These are phyloP conservation scores for Triticum aestivum DNA, from an alignment of 176 grass and related monocot genomes.

Conservation along the genomic window IWGSC_CS_RefSeq_v2.1 NC_057809.1:17079949-17080448, in stretches of 20 bases:
- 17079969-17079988: constrained; percentile 80
- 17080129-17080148: constrained; percentile 56
- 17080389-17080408: constrained; percentile 49
- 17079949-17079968: constrained; percentile 77
- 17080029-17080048: neutral
- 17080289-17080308: constrained; percentile 83
- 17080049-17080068: constrained; percentile 48
- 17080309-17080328: constrained; percentile 56
- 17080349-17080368: constrained; percentile 52
- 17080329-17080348: constrained; percentile 86
- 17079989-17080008: constrained; percentile 63
- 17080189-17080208: constrained; percentile 72
- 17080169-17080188: constrained; percentile 30
- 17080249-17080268: constrained; percentile 91
- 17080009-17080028: constrained; percentile 5
- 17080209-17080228: constrained; percentile 81
- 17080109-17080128: constrained; percentile 36
- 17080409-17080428: constrained; percentile 70
- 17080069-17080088: constrained; percentile 55
- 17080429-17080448: constrained; percentile 87
- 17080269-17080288: constrained; percentile 97
- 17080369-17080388: neutral
- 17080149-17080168: constrained; percentile 58
- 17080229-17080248: constrained; percentile 71
- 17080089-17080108: constrained; percentile 47